phyloP scores from a whole-genome alignment of 208 protist species.

The Sergeia podlipaevii region DNA sequence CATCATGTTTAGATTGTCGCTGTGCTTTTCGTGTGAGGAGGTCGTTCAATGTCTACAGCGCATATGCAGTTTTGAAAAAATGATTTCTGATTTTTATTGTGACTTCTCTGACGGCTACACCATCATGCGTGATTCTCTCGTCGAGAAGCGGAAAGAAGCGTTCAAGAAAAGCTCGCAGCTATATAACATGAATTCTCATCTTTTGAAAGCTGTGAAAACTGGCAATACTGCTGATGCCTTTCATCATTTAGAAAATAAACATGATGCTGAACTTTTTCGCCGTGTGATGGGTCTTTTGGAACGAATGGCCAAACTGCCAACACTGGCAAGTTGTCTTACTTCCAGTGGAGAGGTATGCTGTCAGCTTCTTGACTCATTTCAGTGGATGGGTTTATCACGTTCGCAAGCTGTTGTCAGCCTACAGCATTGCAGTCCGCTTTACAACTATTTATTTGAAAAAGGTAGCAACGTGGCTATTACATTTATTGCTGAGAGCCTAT shows the following conservation, averaged over 20 bases:
- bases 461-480: constrained; percentile 7
- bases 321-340: constrained; percentile 3
- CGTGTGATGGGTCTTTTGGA: constrained; percentile 7
- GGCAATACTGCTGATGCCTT: constrained; percentile 25
- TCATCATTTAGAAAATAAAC: constrained; percentile 14
- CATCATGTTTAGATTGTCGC: constrained; percentile 2
- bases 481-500: constrained; percentile 9
- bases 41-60: constrained; percentile 14
- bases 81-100: constrained; percentile 15
- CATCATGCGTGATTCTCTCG: constrained; percentile 15
- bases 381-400: constrained; percentile 3
- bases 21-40: neutral
- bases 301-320: neutral
- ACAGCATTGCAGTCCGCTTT: constrained; percentile 17
- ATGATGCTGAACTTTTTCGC: constrained; percentile 3
- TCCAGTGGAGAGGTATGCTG: constrained; percentile 13
- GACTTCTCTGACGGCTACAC: constrained; percentile 16
- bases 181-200: constrained; percentile 13
- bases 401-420: constrained; percentile 9
- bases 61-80: constrained; percentile 8
- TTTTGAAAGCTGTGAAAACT: constrained; percentile 13
- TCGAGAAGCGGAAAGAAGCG: constrained; percentile 6
- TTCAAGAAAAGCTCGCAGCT: constrained; percentile 6
- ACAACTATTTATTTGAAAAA: constrained; percentile 26
- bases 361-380: constrained; percentile 16